phyloP scores from a whole-genome alignment of 768 basidiomycete genomes.

The Boletus bicolor region DNA sequence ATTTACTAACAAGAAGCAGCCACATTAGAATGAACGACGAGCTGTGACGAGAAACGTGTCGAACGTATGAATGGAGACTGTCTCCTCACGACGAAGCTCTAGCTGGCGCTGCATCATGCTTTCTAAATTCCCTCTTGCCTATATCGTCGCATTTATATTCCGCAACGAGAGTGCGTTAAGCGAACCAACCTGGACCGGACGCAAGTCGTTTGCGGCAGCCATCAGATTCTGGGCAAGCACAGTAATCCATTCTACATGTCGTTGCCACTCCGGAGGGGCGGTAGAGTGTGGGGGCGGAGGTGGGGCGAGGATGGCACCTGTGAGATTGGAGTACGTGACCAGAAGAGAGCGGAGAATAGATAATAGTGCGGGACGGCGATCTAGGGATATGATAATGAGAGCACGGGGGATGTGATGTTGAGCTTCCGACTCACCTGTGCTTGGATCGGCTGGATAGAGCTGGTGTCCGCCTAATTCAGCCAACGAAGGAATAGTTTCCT shows the following conservation, averaged over 20 bases:
- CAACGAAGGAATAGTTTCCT: slow-evolving; percentile 79
- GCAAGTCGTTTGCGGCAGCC: slow-evolving; percentile 84
- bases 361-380: slow-evolving; percentile 72
- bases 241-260: slow-evolving; percentile 77
- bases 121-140: slow-evolving; percentile 82
- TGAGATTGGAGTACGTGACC: slow-evolving; percentile 73
- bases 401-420: not conserved
- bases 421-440: slow-evolving; percentile 47
- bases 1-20: slow-evolving; percentile 48
- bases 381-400: slow-evolving; percentile 37
- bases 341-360: slow-evolving; percentile 74
- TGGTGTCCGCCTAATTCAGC: slow-evolving; percentile 78
- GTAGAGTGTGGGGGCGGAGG: slow-evolving; percentile 48
- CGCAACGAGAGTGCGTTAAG: not conserved
- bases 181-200: slow-evolving; percentile 73
- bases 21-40: slow-evolving; percentile 8
- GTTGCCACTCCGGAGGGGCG: slow-evolving; percentile 64
- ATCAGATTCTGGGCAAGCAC: slow-evolving; percentile 83
- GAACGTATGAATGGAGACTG: slow-evolving; percentile 63
- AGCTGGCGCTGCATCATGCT: slow-evolving; percentile 79
- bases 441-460: slow-evolving; percentile 72
- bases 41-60: slow-evolving; percentile 21
- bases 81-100: slow-evolving; percentile 70
- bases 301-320: slow-evolving; percentile 64
- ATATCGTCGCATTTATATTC: not conserved